phyloP scores from a whole-genome alignment of 2,329 filamentous ascomycete genomes.

The Colletotrichum lupini region DNA sequence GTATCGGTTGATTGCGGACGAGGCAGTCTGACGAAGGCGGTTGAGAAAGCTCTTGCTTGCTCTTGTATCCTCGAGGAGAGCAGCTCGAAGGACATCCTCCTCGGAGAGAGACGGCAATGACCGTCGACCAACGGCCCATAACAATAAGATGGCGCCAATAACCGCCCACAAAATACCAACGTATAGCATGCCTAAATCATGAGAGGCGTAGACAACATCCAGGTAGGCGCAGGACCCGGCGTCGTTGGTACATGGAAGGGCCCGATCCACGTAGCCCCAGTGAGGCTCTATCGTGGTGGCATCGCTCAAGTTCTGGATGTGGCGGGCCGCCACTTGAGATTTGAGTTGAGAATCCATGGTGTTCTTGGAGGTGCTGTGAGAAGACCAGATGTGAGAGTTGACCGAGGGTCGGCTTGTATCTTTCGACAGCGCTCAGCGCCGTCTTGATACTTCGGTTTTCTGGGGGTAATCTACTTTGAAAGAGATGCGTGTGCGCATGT shows the following conservation, averaged over 20 bases:
- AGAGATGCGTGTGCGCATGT: background rate
- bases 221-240: conserved; percentile 61
- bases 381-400: background rate
- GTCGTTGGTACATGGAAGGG: conserved; percentile 58
- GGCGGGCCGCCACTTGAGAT: conserved; percentile 34
- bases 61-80: conserved; percentile 16
- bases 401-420: background rate
- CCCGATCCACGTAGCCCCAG: conserved; percentile 60
- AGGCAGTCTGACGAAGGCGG: conserved; percentile 49
- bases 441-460: background rate
- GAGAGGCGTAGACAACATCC: conserved; percentile 60
- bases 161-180: conserved; percentile 61
- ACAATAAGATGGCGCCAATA: conserved; percentile 54
- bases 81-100: conserved; percentile 21
- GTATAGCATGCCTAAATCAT: conserved; percentile 63
- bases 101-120: conserved; percentile 36
- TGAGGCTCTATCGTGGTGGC: conserved; percentile 51
- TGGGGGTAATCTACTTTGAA: background rate
- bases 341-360: conserved; percentile 29
- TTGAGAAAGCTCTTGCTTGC: conserved; percentile 30
- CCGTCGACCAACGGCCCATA: conserved; percentile 52
- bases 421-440: conserved; percentile 11
- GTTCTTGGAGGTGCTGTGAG: background rate
- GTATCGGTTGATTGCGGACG: conserved; percentile 47
- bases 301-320: conserved; percentile 54